A percentile compares a stretch with the other conserved stretches of the same genome.
phyloP scores from a whole-genome alignment of 768 basidiomycete genomes.

The Russula foetens region DNA sequence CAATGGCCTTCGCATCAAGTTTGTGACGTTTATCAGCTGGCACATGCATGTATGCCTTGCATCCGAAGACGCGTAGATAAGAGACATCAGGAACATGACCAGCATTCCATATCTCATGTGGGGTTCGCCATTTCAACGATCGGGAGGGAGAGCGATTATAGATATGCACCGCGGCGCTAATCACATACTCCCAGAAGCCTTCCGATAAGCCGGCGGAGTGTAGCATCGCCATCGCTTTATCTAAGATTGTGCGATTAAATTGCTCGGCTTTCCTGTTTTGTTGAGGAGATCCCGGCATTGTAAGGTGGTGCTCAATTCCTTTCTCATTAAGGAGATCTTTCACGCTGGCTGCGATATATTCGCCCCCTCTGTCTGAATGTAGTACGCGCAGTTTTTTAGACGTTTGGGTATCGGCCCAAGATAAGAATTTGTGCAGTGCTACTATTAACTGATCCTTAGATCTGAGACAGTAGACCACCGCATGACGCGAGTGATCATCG shows the following conservation, averaged over 20 bases:
- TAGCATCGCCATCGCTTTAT: conserved; percentile 30
- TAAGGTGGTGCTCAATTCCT: conserved; percentile 34
- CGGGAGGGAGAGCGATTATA: conserved; percentile 28
- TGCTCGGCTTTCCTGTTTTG: conserved; percentile 40
- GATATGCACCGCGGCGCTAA: conserved; percentile 30
- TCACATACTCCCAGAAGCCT: conserved; percentile 34
- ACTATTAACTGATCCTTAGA: not conserved
- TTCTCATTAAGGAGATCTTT: conserved; percentile 24
- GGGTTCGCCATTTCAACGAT: conserved; percentile 22
- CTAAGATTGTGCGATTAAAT: conserved; percentile 31
- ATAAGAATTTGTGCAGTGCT: not conserved
- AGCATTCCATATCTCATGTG: conserved; percentile 16
- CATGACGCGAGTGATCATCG: not conserved
- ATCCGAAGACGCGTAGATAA: conserved; percentile 10
- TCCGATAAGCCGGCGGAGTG: conserved; percentile 30
- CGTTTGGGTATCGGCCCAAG: conserved; percentile 28
- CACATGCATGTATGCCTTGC: conserved; percentile 12
- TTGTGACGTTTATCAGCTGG: not conserved
- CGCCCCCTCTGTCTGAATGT: conserved; percentile 36
- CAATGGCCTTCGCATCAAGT: not conserved
- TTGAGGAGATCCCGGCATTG: conserved; percentile 35
- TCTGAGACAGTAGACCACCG: not conserved
- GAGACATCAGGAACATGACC: conserved; percentile 17
- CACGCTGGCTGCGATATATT: conserved; percentile 35
- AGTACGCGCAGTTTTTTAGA: conserved; percentile 26